phyloP scores from a whole-genome alignment of 2,329 filamentous ascomycete species.

The Diaporthe sp. region DNA sequence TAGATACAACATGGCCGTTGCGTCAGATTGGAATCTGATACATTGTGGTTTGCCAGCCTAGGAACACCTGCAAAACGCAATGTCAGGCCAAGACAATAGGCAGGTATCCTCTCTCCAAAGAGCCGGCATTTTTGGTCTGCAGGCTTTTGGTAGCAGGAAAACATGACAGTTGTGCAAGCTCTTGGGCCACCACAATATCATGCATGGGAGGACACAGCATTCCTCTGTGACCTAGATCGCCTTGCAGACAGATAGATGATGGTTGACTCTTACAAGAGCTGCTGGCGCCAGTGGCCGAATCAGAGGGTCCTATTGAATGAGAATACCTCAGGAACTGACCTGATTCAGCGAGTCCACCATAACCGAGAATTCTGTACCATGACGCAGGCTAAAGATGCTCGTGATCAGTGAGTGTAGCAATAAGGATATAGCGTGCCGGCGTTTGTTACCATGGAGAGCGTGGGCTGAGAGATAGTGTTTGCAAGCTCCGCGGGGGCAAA shows the following conservation, averaged over 20 bases:
- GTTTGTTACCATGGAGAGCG: not conserved
- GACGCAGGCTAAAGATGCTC: slow-evolving; percentile 7
- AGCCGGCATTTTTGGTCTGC: not conserved
- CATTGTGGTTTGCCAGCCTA: not conserved
- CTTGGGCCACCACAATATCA: not conserved
- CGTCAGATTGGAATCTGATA: not conserved
- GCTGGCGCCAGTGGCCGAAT: not conserved
- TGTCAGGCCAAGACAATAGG: not conserved
- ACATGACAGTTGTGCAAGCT: not conserved
- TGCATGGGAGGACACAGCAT: not conserved
- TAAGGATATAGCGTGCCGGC: not conserved
- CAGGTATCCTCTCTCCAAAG: not conserved
- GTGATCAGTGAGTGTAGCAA: slow-evolving; percentile 16
- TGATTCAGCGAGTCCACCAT: not conserved
- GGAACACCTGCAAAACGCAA: not conserved
- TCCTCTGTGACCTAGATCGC: not conserved
- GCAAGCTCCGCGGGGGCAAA: slow-evolving; percentile 14
- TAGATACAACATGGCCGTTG: not conserved
- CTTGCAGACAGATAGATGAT: not conserved
- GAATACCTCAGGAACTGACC: not conserved
- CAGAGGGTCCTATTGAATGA: not conserved
- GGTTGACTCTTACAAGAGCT: not conserved
- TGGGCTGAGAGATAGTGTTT: slow-evolving; percentile 17
- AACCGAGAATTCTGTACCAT: not conserved
- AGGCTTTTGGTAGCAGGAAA: not conserved